Evolutionary conservation across 2,329 filamentous ascomycete species (phyloP), one percentile per base, ranked within the genome.

Genomic region (Uncinocarpus reesii): DNA sequence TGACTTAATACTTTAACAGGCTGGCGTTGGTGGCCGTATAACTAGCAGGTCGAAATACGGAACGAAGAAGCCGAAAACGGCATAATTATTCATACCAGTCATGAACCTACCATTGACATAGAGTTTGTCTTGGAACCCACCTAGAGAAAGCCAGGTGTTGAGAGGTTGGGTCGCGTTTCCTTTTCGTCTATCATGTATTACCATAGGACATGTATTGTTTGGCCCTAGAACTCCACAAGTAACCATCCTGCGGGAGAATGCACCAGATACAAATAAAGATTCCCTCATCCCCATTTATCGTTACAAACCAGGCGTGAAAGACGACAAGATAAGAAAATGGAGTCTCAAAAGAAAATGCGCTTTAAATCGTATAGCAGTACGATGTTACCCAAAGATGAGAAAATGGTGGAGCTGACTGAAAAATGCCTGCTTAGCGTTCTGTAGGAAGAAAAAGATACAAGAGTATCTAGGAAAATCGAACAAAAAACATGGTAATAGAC

Each of bases 1-100:
- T 44, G 58, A 51, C 16, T 45, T 18, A 40, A 53, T n/a, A n/a
- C n/a, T 41, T 26, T 10, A 52, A 10, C 55, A 95, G 90, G 87
- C 87, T 62, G 92, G 92, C 74, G 92, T 98, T 56, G 82, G 81
- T 18, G 92, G 81, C 65, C 77, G 92, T 58, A 78, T 84, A 61
- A 86, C 82, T 18, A 87, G 85, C 66, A 78, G 92, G 61, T 95
- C 88, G 62, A 98, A 98, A 71, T 98, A 95, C 64, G 92, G 92
- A 52, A 94, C 92, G 42, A 98, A 98, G 81, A 96, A 95, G 74
- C 90, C 92, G 0, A 96, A 46, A 15, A 29, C 43, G 11, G 43
- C 23, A n/a, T 46, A 37, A 24, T 20, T 11, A 7, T n/a, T n/a
- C n/a, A n/a, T n/a, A n/a, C n/a, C n/a, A n/a, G n/a, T n/a, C n/a